A percentile compares a stretch with the other conserved stretches of the same genome.
These are phyloP conservation scores for Knoxia roxburghii DNA, from an alignment of 257 asterid genomes.

Conservation along the genomic window DNA sequence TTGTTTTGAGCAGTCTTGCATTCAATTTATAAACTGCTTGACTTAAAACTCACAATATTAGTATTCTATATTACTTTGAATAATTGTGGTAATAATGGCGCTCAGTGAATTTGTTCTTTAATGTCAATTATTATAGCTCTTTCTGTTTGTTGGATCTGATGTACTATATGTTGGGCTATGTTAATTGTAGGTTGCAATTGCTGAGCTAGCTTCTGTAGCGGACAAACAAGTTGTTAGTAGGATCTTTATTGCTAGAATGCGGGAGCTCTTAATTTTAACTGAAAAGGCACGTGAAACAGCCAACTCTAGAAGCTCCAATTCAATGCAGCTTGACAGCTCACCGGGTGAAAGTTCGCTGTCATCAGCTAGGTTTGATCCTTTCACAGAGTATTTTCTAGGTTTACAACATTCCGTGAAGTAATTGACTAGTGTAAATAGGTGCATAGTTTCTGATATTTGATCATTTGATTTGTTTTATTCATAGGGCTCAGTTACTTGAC, in stretches of 20 bases:
- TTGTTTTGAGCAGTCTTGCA: background rate
- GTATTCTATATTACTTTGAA: background rate
- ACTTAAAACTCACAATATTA: background rate
- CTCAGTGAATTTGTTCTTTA: no score
- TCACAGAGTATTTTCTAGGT: slow-evolving; percentile 1
- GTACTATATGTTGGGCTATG: background rate
- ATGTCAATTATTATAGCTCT: no score
- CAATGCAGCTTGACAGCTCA: slow-evolving; percentile 68
- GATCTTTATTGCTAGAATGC: slow-evolving; percentile 56
- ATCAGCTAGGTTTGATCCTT: slow-evolving; percentile 47
- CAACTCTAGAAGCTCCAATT: slow-evolving; percentile 34
- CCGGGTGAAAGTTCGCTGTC: slow-evolving; percentile 37
- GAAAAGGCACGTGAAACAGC: slow-evolving; percentile 40
- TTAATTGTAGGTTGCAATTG: slow-evolving; percentile 57
- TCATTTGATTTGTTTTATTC: slow-evolving; percentile 18
- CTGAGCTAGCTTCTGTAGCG: slow-evolving; percentile 71
- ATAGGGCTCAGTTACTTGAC: slow-evolving; percentile 78
- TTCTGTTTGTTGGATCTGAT: background rate
- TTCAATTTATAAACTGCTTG: background rate
- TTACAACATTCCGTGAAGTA: background rate
- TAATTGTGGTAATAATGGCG: no score
- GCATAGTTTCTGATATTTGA: slow-evolving; percentile 8
- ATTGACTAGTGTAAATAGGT: background rate
- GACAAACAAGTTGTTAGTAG: slow-evolving; percentile 49
- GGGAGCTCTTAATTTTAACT: slow-evolving; percentile 56